A percentile compares a stretch with the other conserved stretches of the same genome.
These are phyloP conservation scores for Stachybotrys echinatus DNA, from an alignment of 2,329 filamentous ascomycete species.

Conservation along the genomic window DNA sequence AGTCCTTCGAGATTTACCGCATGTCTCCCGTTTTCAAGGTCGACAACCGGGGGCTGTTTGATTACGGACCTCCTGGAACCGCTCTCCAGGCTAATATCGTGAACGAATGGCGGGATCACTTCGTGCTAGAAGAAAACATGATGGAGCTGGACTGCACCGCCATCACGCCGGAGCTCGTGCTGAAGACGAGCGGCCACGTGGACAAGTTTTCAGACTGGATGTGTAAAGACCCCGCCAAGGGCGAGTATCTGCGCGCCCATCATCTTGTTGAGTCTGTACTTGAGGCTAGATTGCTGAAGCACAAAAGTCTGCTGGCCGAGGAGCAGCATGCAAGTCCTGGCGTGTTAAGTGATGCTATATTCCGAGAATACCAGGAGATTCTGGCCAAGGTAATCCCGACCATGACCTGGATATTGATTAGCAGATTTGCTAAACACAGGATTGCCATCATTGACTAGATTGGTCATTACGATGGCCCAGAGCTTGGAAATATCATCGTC, in stretches of 20 bases:
- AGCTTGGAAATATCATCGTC: constrained; percentile 56
- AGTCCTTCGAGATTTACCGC: constrained; percentile 61
- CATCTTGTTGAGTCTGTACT: constrained; percentile 64
- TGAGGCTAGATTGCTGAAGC: constrained; percentile 50
- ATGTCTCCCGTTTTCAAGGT: not conserved
- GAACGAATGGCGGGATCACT: constrained; percentile 9
- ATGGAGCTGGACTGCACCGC: constrained; percentile 64
- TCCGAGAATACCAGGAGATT: constrained; percentile 60
- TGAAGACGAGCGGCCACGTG: constrained; percentile 66
- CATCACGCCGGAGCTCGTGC: constrained; percentile 62
- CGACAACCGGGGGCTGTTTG: constrained; percentile 6
- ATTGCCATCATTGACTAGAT: too few species aligned
- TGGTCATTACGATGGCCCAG: constrained; percentile 60
- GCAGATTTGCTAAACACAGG: too few species aligned
- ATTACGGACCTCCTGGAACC: constrained; percentile 10
- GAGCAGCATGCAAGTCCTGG: constrained; percentile 47
- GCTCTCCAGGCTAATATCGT: constrained; percentile 9
- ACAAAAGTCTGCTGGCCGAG: constrained; percentile 22
- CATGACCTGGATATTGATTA: too few species aligned
- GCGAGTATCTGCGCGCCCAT: constrained; percentile 64
- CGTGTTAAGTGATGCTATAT: constrained; percentile 57
- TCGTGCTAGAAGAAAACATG: constrained; percentile 11
- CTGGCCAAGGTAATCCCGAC: constrained; percentile 44
- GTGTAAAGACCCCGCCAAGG: constrained; percentile 65
- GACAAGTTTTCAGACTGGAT: constrained; percentile 70